Base-by-base conservation (phyloP, 768 basidiomycete species). In the Tylopilus felleus region DNA sequence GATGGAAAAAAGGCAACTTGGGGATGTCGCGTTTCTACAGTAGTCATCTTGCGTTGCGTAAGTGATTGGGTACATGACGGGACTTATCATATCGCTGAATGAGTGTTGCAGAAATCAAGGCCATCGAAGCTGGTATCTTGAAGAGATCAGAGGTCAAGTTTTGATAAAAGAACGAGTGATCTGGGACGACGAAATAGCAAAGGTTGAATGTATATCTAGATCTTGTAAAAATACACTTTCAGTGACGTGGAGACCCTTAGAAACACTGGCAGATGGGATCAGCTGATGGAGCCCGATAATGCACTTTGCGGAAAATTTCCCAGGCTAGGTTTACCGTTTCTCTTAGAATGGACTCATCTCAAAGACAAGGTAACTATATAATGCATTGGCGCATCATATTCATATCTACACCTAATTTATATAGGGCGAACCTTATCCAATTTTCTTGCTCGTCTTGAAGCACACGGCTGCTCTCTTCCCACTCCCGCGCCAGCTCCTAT, bases 1-100 rank as follows among this genome's bases (percentile, higher is more conserved):
- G 41, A n/a, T 12, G 13, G 19, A 25, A 23, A 28, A 44, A 49
- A 68, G 67, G 69, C 1, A 69, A 62, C 31, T 16, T 68, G 48
- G 60, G 35, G 2, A 3, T 60, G 48, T 53, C 69, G 6, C 67
- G 67, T 22, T 68, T 66, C 62, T 56, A 71, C 51, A 70, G 69
- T 55, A 59, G 65, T 22, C 67, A 68, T 27, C 56, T 68, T 22
- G 67, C 69, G 5, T 36, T 68, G 59, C 69, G 69, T 68, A 40
- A 60, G 69, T 71, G 43, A 19, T 42, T 12, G 33, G 2, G 12
- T 29, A 13, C 13, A n/a, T 42, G 25, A 19, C 12, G 3, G 0
- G 40, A 9, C 25, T 13, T 12, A 2, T 38, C 31, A 16, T 29
- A 9, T 53, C 10, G 2, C 55, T 60, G 27, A 39, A 39, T 9